Evolutionary conservation across 2,329 filamentous ascomycete species (phyloP).

Genomic region (Fusarium sp.): DNA sequence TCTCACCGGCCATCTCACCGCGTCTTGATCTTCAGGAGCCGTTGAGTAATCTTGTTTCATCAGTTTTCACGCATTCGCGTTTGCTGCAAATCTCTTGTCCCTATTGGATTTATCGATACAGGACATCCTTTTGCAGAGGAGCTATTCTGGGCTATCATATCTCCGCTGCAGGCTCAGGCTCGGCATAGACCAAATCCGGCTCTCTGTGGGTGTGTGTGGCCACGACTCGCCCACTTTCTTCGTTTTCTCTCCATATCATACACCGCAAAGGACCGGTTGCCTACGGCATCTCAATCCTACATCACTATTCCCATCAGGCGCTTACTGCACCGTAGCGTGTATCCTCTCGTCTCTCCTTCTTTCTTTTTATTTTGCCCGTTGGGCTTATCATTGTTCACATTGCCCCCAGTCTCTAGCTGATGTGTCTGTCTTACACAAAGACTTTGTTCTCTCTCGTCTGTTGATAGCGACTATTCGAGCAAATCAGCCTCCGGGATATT

Average conservation of each 20-base stretch:
- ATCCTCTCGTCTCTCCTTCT: neutral
- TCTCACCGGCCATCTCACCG: constrained; percentile 4
- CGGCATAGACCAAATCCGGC: constrained; percentile 41
- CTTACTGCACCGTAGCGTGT: neutral
- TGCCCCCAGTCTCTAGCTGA: neutral
- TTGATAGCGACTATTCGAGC: constrained; percentile 21
- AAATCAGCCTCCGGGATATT: neutral
- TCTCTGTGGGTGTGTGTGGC: constrained; percentile 27
- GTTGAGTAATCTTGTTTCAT: neutral
- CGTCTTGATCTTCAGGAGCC: neutral
- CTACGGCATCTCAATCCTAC: constrained; percentile 4
- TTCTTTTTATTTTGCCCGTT: neutral
- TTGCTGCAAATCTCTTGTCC: neutral
- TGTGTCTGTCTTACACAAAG: constrained; percentile 17
- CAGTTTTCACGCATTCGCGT: neutral
- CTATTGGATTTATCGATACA: neutral
- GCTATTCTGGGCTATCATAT: constrained; percentile 21
- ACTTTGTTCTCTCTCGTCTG: constrained; percentile 6
- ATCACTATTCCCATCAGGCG: neutral
- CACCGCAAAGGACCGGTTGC: constrained; percentile 10
- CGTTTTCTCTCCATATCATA: constrained; percentile 15
- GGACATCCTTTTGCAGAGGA: constrained; percentile 1
- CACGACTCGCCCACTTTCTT: constrained; percentile 16
- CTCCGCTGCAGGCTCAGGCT: constrained; percentile 28
- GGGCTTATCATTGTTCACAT: constrained; percentile 6